A percentile compares a stretch with the other conserved stretches of the same genome.
Evolutionary conservation across 441 rosid species (phyloP).

Genomic region (Aleurites moluccanus): DNA sequence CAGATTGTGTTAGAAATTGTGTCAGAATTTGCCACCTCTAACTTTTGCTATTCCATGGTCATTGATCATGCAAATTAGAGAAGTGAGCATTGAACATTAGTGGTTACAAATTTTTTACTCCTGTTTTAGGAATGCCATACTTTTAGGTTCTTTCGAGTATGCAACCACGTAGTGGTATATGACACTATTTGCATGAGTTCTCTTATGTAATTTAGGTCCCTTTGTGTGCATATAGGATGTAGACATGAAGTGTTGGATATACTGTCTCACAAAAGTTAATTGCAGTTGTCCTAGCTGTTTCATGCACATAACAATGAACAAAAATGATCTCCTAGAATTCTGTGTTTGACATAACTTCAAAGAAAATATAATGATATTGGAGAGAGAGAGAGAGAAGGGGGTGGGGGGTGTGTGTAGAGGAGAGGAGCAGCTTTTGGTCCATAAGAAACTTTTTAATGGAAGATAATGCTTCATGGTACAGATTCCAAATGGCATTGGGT

Average conservation of each 20-base stretch:
- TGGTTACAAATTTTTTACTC: not conserved
- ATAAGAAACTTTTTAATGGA: not conserved
- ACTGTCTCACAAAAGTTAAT: not conserved
- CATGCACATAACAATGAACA: not conserved
- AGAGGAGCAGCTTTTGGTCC: no score
- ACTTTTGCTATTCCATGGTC: not conserved
- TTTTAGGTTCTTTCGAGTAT: not conserved
- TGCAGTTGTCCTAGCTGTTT: not conserved
- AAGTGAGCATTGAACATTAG: not conserved
- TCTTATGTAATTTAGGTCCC: not conserved
- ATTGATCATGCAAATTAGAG: not conserved
- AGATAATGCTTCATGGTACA: not conserved
- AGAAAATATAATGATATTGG: not conserved
- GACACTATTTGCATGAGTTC: not conserved
- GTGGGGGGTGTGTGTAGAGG: no score
- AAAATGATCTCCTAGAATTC: not conserved
- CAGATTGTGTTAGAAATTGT: no score
- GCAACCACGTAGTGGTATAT: not conserved
- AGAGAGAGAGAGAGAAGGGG: no score
- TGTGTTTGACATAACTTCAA: not conserved
- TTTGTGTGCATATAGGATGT: not conserved
- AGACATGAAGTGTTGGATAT: not conserved
- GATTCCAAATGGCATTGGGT: not conserved
- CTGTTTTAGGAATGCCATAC: not conserved
- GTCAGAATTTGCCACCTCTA: no score